Percentiles rank a stretch among this genome's conserved stretches.
Conservation (phyloP, 2,329 filamentous ascomycete genomes). For the Exserohilum rostratum region DNA sequence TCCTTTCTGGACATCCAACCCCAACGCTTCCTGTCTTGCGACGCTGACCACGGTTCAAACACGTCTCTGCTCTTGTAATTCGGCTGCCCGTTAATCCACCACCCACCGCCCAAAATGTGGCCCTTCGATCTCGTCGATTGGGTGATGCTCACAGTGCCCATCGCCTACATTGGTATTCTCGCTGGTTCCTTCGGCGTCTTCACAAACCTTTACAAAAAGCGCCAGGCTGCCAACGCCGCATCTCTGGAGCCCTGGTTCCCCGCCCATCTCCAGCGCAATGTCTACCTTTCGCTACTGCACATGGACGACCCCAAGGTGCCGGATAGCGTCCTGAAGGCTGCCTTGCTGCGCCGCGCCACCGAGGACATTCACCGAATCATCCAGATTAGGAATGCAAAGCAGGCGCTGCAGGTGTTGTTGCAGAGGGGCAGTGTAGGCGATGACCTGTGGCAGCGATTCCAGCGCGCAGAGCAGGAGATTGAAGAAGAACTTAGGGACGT, state of each 20-base stretch:
- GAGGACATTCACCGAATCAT: conserved; percentile 94
- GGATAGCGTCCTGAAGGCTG: conserved; percentile 84
- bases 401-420: conserved; percentile 79
- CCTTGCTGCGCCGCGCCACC: conserved; percentile 83
- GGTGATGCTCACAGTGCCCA: conserved; percentile 82
- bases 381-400: conserved; percentile 85
- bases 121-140: conserved; percentile 68
- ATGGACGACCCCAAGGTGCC: conserved; percentile 75
- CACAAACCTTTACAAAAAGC: conserved; percentile 88
- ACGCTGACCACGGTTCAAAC: neutral
- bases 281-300: conserved; percentile 92
- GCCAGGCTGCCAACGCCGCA: conserved; percentile 79
- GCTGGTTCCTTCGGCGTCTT: conserved; percentile 89
- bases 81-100: conserved; percentile 11
- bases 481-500: conserved; percentile 95
- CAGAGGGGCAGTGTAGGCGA: conserved; percentile 94
- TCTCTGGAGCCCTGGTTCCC: conserved; percentile 95
- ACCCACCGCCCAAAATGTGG: conserved; percentile 38
- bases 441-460: conserved; percentile 91
- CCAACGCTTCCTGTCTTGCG: neutral
- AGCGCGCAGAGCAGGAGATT: conserved; percentile 94
- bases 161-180: conserved; percentile 88
- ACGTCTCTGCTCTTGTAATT: neutral
- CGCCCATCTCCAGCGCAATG: conserved; percentile 85
- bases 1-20: conserved; percentile 17